Evolutionary conservation across 305 asterid species (phyloP).

Genomic region (Fraxinus platypoda): DNA sequence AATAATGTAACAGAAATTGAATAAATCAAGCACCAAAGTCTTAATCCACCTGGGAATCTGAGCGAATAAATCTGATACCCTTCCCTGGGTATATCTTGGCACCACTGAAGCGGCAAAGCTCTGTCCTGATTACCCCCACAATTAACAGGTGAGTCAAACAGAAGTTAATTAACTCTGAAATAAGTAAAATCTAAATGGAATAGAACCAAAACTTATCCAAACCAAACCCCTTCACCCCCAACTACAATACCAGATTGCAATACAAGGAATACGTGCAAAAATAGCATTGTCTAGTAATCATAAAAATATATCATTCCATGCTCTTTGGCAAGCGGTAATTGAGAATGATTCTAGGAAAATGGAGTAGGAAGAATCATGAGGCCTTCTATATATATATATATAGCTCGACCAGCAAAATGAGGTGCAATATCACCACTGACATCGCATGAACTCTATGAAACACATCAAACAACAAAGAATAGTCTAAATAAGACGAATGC

Average conservation of each 20-base stretch:
- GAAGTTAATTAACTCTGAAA: not conserved
- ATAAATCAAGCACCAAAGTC: not conserved
- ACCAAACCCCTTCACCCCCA: not conserved
- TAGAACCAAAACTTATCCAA: not conserved
- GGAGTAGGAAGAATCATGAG: not conserved
- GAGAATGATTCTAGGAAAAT: not conserved
- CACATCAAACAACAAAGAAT: not conserved
- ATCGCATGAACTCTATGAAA: not conserved
- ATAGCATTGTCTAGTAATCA: not conserved
- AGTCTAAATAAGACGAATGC: not conserved
- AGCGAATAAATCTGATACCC: slow-evolving; percentile 52
- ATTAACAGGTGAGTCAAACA: not conserved
- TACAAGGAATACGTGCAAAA: no score
- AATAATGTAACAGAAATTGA: not conserved
- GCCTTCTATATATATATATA: not conserved
- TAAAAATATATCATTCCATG: not conserved
- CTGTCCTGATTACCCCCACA: slow-evolving; percentile 45
- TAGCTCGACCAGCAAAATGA: not conserved
- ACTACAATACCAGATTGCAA: no score
- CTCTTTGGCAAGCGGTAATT: not conserved
- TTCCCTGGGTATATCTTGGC: slow-evolving; percentile 55
- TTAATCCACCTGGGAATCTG: slow-evolving; percentile 49
- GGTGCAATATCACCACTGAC: not conserved
- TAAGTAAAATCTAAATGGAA: not conserved
- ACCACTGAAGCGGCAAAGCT: slow-evolving; percentile 59